These are phyloP conservation scores for Sporothrix dimorphospora DNA, from an alignment of 2,329 filamentous ascomycete genomes.

Conservation along the genomic window DNA sequence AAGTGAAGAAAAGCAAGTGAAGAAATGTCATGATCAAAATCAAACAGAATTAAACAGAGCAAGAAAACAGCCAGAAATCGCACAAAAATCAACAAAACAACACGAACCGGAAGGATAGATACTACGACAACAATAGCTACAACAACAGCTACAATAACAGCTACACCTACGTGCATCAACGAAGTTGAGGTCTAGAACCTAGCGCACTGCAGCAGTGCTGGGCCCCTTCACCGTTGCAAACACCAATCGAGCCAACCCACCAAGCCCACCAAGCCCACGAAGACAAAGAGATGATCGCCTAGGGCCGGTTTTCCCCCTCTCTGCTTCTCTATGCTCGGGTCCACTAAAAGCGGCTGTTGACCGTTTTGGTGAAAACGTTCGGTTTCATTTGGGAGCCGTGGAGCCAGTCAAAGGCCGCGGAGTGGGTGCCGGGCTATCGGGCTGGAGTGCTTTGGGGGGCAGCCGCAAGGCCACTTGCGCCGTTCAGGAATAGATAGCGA, in stretches of 20 bases:
- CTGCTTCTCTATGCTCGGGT: background rate
- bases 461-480: background rate
- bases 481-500: background rate
- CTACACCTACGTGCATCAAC: background rate
- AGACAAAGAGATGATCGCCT: background rate
- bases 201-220: background rate
- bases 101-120: too few species aligned
- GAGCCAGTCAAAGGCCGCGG: background rate
- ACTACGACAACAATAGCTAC: background rate
- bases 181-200: background rate
- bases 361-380: conserved; percentile 2
- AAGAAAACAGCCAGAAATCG: too few species aligned
- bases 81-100: background rate
- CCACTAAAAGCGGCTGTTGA: conserved; percentile 5
- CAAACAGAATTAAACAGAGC: too few species aligned
- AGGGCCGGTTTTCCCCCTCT: background rate
- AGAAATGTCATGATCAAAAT: too few species aligned
- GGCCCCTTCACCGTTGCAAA: background rate
- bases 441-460: background rate
- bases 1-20: background rate
- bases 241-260: background rate
- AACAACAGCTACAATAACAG: background rate
- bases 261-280: background rate
- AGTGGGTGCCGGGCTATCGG: conserved; percentile 3
- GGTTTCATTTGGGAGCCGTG: background rate